Evolutionary conservation across 2,329 filamentous ascomycete genomes (phyloP).

Genomic region (Nannizziopsis arthrosporioides): DNA sequence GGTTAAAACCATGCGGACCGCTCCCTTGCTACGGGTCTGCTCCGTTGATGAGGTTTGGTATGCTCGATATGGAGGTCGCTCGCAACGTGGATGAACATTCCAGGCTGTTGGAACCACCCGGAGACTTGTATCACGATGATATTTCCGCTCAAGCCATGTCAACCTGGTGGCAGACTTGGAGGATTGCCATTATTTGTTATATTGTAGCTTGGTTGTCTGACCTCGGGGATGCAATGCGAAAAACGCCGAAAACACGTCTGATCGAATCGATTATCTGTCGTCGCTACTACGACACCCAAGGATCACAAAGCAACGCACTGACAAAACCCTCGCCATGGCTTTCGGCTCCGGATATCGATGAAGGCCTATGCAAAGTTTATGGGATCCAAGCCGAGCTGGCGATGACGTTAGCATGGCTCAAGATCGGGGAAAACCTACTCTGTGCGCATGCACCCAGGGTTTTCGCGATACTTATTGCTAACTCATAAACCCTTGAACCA

Average conservation of each 20-base stretch:
- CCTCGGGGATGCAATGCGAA: neutral
- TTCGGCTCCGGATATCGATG: neutral
- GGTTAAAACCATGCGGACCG: too few relatives aligned
- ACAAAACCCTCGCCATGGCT: neutral
- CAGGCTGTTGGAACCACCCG: neutral
- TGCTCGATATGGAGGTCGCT: too few relatives aligned
- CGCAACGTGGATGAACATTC: neutral
- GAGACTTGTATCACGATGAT: neutral
- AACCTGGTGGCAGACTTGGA: neutral
- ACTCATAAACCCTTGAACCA: neutral
- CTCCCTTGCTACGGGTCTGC: too few relatives aligned
- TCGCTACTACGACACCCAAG: neutral
- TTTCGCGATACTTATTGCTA: neutral
- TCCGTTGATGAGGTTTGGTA: too few relatives aligned
- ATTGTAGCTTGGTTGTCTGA: neutral
- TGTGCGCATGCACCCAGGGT: neutral
- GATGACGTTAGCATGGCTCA: neutral
- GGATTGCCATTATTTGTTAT: constrained; percentile 1
- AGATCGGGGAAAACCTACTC: constrained; percentile 2
- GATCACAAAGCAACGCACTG: neutral
- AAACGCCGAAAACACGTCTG: constrained; percentile 1
- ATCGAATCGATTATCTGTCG: constrained; percentile 4
- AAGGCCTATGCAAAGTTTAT: neutral
- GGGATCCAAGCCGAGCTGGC: neutral
- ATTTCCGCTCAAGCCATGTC: neutral